Base-by-base conservation (phyloP, 768 basidiomycete genomes). In the Boletales sp. region DNA sequence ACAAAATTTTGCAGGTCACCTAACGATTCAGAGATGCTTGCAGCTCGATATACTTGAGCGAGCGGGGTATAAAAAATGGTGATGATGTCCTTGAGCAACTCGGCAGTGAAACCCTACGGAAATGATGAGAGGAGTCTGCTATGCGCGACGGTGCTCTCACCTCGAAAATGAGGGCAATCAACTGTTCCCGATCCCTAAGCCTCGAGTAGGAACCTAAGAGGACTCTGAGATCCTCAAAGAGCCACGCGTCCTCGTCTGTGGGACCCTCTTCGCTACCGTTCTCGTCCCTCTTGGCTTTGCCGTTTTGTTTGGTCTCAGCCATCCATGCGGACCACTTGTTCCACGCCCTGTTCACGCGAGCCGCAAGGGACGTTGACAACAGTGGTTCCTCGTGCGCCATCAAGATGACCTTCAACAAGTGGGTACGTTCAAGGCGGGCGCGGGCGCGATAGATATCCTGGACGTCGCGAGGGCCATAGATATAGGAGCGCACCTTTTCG, bases 11-110 rank as follows among this genome's bases (percentile, higher is more conserved):
- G 97, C 43, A 97, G 61, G 65, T 98, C 97, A 29, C 82, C 75
- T 0, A 99, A 64, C 2, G 94, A 98, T 65, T 98, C 95, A 11
- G 90, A 87, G 47, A 99, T 97, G 64, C 89, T 97, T 6, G 97
- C 97, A 10, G 97, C 97, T 60, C 90, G 84, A 72, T 98, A 99
- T 2, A 98, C 97, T 63, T 95, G 91, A 2, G 97, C 97, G 21
- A 99, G 74, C 2, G 97, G 97, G 1, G 94, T 73, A 68, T 99
- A 99, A 69, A 99, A 99, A 51, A 99, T 98, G 17, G 97, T 97
- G 60, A 99, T 92, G 52, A 99, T 97, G 66, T 99, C 97, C 69
- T 94, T 97, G 61, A 99, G 73, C 21, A 99, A 75, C 31, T 98
- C 97, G 2, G 95, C 85, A 0, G 97, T 98, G 40, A 86, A 86